Base-by-base conservation (phyloP, 1,284 basidiomycete species). In the Heterobasidion parviporum region DNA sequence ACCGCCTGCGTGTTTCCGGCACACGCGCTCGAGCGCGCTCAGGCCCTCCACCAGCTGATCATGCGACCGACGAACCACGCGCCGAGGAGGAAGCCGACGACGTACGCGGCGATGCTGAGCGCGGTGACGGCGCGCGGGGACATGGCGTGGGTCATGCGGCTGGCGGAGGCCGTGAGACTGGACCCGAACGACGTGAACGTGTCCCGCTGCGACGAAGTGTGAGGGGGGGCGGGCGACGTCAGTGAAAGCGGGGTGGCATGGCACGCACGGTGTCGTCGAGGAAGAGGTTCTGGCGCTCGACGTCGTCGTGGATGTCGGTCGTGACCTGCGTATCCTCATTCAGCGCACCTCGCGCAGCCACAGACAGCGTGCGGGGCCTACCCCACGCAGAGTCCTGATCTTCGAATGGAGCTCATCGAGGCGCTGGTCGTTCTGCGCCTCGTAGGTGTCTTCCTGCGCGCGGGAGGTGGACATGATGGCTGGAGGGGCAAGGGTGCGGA, bases 371-470 rank as follows among this genome's bases (percentile, higher is more conserved):
- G 41, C n/a, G 32, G 41, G 41, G 68, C 80, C 62, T 68, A 91
- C 89, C 12, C 86, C 85, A 60, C 89, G 81, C 48, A 92, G 66
- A 32, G 85, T 85, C 47, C 88, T 79, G 52, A 92, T 80, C 68
- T 92, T 92, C 8, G 86, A 81, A 65, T 91, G 89, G 1, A 92
- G 73, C 50, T 89, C 84, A 56, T 92, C 88, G n/a, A 92, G 75
- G 47, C 81, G 74, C 61, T 89, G 81, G 73, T 92, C 87, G 66
- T 92, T 92, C 66, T 92, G 89, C 4, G 76, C 66, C 68, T 91
- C 88, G 59, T 92, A 92, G 1, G 83, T 85, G 57, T 87, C 81
- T 68, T 89, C 85, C 43, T 55, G 60, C 33, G 60, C 59, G 33
- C 60, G 60, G 45, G 60, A 61, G 50, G 53, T 53, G 34, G 60